Base-by-base conservation (phyloP, 148 eudicot genomes). In the Suaeda aralocaspica region DNA sequence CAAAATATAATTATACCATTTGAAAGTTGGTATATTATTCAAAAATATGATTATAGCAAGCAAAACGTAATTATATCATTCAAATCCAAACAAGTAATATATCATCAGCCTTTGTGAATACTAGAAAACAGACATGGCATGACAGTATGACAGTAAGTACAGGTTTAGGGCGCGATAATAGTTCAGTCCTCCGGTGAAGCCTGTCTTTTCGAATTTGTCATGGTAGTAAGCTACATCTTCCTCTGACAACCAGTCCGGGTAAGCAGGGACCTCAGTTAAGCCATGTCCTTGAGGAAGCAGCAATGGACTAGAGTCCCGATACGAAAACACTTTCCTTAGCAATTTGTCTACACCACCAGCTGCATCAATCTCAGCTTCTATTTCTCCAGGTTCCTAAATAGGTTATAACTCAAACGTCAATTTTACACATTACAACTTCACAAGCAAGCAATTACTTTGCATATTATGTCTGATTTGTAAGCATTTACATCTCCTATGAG, bases 131-230 rank as follows among this genome's bases (percentile, higher is more conserved):
- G n/a, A n/a, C n/a, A n/a, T n/a, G n/a, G n/a, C n/a, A n/a, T n/a
- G n/a, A n/a, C n/a, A n/a, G n/a, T n/a, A n/a, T n/a, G n/a, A n/a
- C n/a, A n/a, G n/a, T n/a, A n/a, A n/a, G 44, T 76, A 88, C 88
- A 88, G 36, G 60, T 88, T 81, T 63, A 89, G 8, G 46, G 83
- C 87, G 44, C 89, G 87, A 25, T 89, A 89, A 56, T 86, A 86
- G 74, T 86, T 88, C 25, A 88, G 67, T 50, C 90, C 88, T 44
- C 90, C 88, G 0, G 90, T 88, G 80, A 86, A 76, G 58, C 88
- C 88, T n/a, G 46, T 82, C 29, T 63, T 71, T 5, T 64, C 21
- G 63, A 78, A 88, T 58, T 74, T 82, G 61, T 65, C 69, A 28
- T 77, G 75, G 46, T 82, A 86, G 52, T 84, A 86, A 48, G 74